Base-by-base conservation (phyloP, 176 grass and related monocot species). In the Aegilops tauschii region DNA sequence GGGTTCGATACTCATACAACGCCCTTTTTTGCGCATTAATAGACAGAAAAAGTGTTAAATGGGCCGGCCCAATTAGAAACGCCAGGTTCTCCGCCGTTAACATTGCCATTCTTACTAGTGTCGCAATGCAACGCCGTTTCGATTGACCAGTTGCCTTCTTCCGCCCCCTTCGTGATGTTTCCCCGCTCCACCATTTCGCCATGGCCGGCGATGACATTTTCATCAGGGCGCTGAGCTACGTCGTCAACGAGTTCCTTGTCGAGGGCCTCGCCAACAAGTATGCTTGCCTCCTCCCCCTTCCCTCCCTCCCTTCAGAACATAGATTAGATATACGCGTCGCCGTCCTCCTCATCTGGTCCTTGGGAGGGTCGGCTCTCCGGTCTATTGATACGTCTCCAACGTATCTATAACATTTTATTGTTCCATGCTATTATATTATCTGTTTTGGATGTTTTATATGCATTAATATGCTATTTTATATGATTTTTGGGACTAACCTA, bases 191-290 rank as follows among this genome's bases (percentile, higher is more conserved):
- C 8, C 10, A 16, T 2, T 28, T 8, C 14, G 59, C 62, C 84
- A 93, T 96, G 91, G 89, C 89, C 29, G 91, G 87, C 20, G 89
- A 87, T 11, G 86, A 90, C 76, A 61, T 93, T 12, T 76, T 96
- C 85, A 84, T 74, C 36, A 91, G 91, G 85, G 69, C 70, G 17
- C 47, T 93, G 28, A 74, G 87, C 84, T 93, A 96, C 84, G 79
- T 88, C 34, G 81, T 96, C 52, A 92, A 93, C 72, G 73, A 93
- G 85, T 9, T 96, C 47, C 30, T 92, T 50, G 91, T 93, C 64
- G 87, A 93, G 69, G 89, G 94, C 56, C 94, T 92, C 37, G 91
- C 94, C 21, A 93, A 93, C 83, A 93, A 77, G 94, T 93, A 93
- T 6, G 27, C 25, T 12, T 6, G 20, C 50, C 52, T 31, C 9